These are phyloP conservation scores for Radiomyces spectabilis DNA, from an alignment of 192 early-diverging fungal species.

Conservation along the genomic window DNA sequence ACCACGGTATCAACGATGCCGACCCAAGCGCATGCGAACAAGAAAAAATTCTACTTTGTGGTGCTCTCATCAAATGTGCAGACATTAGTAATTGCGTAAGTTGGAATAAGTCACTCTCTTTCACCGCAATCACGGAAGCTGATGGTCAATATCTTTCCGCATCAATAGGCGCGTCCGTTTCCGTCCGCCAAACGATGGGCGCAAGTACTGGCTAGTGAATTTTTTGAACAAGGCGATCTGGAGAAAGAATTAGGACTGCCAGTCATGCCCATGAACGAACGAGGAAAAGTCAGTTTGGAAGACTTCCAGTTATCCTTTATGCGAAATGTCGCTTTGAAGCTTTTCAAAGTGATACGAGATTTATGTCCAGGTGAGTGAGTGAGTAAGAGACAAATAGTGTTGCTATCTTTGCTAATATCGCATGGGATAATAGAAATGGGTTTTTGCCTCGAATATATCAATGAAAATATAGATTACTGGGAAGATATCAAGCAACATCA, in stretches of 20 bases:
- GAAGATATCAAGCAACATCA: slow-evolving; percentile 8
- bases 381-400: too few relatives aligned
- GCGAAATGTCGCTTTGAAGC: slow-evolving; percentile 35
- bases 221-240: slow-evolving; percentile 66
- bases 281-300: slow-evolving; percentile 30
- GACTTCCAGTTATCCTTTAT: slow-evolving; percentile 48
- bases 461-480: slow-evolving; percentile 18
- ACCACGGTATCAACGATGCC: slow-evolving; percentile 20
- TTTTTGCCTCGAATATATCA: slow-evolving; percentile 17
- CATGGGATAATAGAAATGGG: too few relatives aligned
- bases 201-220: slow-evolving; percentile 57
- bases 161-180: slow-evolving; percentile 54
- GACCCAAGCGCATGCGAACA: slow-evolving; percentile 36
- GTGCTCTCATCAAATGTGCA: slow-evolving; percentile 75
- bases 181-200: slow-evolving; percentile 66
- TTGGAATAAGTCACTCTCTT: not conserved
- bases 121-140: not conserved
- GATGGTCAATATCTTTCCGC: not conserved
- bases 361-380: slow-evolving; percentile 37
- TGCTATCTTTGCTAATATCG: too few relatives aligned
- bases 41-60: slow-evolving; percentile 57
- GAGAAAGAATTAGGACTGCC: slow-evolving; percentile 65
- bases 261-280: slow-evolving; percentile 39
- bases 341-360: slow-evolving; percentile 36
- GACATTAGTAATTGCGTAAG: slow-evolving; percentile 73